Percentiles rank a stretch among this genome's conserved stretches.
phyloP scores from a whole-genome alignment of 148 eudicot species.

The Rhododendron henanense region DNA sequence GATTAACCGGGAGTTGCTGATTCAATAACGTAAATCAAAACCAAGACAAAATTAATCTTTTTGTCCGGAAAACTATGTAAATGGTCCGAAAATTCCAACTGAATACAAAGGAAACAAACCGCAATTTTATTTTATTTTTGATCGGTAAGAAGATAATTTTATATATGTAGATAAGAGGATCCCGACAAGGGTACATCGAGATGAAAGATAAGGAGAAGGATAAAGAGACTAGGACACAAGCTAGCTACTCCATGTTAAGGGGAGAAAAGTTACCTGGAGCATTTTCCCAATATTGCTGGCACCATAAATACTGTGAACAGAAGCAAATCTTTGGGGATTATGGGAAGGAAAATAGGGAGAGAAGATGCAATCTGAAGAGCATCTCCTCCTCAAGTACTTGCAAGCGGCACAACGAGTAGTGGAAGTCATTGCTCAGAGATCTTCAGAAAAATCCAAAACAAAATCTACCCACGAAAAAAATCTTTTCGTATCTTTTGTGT shows the following conservation, averaged over 20 bases:
- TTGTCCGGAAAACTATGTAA: background rate
- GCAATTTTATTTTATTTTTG: too few relatives aligned
- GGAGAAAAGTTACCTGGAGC: background rate
- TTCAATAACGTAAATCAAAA: background rate
- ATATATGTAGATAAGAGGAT: too few relatives aligned
- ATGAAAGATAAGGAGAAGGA: too few relatives aligned
- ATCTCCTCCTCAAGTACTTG: background rate
- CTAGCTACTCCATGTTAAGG: too few relatives aligned
- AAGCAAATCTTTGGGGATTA: background rate
- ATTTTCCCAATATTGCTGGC: background rate
- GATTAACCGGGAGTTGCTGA: slow-evolving; percentile 30
- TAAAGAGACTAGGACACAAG: too few relatives aligned
- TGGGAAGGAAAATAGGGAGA: background rate
- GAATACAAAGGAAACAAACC: background rate
- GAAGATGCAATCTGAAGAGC: background rate
- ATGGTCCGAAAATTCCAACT: background rate
- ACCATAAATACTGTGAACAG: background rate
- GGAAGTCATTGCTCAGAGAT: background rate
- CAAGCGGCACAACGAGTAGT: background rate
- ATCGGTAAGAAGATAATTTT: too few relatives aligned
- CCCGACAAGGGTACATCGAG: too few relatives aligned
- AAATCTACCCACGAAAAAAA: background rate
- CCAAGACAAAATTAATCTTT: background rate
- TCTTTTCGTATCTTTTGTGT: background rate
- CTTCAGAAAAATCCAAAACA: background rate